These are phyloP conservation scores for Akanthomyces dipterigenus DNA, from an alignment of 2,329 filamentous ascomycete species.

Conservation along the genomic window DNA sequence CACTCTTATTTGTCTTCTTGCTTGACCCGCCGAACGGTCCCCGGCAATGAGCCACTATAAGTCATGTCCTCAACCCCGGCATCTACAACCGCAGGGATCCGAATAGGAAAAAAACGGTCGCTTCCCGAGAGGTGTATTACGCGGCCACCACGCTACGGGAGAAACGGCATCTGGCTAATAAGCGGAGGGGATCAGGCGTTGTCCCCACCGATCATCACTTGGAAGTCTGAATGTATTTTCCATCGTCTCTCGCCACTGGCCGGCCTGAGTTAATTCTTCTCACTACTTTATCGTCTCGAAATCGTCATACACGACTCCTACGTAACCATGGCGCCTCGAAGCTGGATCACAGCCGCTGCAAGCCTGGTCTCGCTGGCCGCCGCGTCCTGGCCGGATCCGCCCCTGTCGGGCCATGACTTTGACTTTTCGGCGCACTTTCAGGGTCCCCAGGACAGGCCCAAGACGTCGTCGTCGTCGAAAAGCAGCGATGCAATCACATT, in stretches of 20 bases:
- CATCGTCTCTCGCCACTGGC: not conserved
- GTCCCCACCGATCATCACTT: constrained; percentile 7
- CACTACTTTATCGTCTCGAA: not conserved
- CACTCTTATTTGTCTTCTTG: too few species aligned
- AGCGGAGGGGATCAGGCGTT: not conserved
- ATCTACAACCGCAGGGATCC: not conserved
- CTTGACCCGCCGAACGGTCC: too few species aligned
- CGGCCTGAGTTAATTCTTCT: not conserved
- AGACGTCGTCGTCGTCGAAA: not conserved
- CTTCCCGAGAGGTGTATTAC: not conserved
- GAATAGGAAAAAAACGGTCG: not conserved
- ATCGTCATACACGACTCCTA: not conserved
- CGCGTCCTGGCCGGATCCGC: constrained; percentile 3
- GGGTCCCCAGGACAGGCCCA: not conserved
- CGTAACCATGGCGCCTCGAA: not conserved
- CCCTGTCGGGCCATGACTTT: constrained; percentile 1
- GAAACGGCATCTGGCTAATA: not conserved
- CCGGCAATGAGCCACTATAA: too few species aligned
- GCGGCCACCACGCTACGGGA: constrained; percentile 4
- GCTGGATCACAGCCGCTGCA: not conserved
- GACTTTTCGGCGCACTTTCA: not conserved
- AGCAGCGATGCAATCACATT: not conserved
- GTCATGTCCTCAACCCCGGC: not conserved
- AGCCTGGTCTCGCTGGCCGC: not conserved
- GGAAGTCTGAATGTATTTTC: not conserved